phyloP scores from a whole-genome alignment of 805 yeast species.

The Suhomyces sp. region DNA sequence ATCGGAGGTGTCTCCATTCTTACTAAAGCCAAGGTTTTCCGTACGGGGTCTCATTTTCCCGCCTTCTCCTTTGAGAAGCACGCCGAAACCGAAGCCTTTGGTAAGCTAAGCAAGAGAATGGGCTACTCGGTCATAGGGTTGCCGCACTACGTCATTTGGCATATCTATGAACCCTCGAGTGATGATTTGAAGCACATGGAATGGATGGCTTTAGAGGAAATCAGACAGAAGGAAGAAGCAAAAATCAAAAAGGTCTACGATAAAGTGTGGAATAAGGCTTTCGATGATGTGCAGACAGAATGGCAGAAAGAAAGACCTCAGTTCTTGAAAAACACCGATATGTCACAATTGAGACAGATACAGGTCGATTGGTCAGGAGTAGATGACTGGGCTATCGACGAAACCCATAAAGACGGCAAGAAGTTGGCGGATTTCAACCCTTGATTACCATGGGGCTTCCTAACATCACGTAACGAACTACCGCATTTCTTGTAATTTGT shows the following conservation, averaged over 20 bases:
- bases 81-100: slow-evolving; percentile 98
- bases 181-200: slow-evolving; percentile 88
- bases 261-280: slow-evolving; percentile 73
- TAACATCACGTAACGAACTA: not conserved
- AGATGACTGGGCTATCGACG: slow-evolving; percentile 41
- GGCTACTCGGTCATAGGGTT: slow-evolving; percentile 83
- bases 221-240: slow-evolving; percentile 58
- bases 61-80: slow-evolving; percentile 94
- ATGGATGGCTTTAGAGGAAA: slow-evolving; percentile 83
- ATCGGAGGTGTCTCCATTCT: slow-evolving; percentile 96
- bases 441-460: slow-evolving; percentile 2
- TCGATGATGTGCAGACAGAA: slow-evolving; percentile 65
- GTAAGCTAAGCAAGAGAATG: slow-evolving; percentile 83
- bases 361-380: slow-evolving; percentile 70
- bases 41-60: slow-evolving; percentile 90
- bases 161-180: slow-evolving; percentile 83
- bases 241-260: slow-evolving; percentile 63
- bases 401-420: slow-evolving; percentile 25
- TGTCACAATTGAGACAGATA: slow-evolving; percentile 45
- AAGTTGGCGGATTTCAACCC: slow-evolving; percentile 44
- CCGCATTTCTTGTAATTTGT: not conserved
- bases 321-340: slow-evolving; percentile 76
- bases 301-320: slow-evolving; percentile 73
- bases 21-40: slow-evolving; percentile 81
- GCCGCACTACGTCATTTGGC: slow-evolving; percentile 59